Base-by-base conservation (phyloP, 2,329 filamentous ascomycete species). In the Bertia moriformis region DNA sequence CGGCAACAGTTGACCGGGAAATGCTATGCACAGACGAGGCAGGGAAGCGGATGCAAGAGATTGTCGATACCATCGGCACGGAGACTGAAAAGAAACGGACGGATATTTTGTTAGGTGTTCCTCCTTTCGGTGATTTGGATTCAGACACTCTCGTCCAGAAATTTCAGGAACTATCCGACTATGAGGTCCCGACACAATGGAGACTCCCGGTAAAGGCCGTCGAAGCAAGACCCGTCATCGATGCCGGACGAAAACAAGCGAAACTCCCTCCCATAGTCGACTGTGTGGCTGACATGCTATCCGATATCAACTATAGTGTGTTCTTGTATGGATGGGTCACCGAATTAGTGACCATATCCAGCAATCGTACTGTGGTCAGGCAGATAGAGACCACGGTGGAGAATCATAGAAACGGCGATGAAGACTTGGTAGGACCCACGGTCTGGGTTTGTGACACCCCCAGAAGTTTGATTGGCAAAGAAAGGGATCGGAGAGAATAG, bases 401-500 rank as follows among this genome's bases (percentile, higher is more conserved):
- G 40, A 58, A 62, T 42, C 55, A 65, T 39, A 55, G 60, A 38
- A 51, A 59, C 15, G 32, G 32, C 15, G 32, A 35, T 22, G 60
- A 69, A 24, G 51, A 57, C 37, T 60, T 73, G 29, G 49, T 55
- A 33, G 74, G 72, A 15, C 74, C 74, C 3, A 56, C 58, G 41
- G 65, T 78, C 14, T 77, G 73, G 71, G 57, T 76, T 2, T 76
- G 72, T 48, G 70, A 72, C 14, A 75, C 71, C 37, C 69, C 71
- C 27, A 61, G 74, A 41, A 76, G 71, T 51, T 58, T 78, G 53
- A 67, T 77, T 38, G 73, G 73, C 1, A 78, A 77, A 50, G 68
- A 71, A 45, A 72, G 66, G 46, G 53, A 53, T 35, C 32, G 32
- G 15, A 35, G 17, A 35, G 15, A 35, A 18, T 35, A 35, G 15